Evolutionary conservation across 305 asterid species (phyloP).

Genomic region (Solanum hybrid): DNA sequence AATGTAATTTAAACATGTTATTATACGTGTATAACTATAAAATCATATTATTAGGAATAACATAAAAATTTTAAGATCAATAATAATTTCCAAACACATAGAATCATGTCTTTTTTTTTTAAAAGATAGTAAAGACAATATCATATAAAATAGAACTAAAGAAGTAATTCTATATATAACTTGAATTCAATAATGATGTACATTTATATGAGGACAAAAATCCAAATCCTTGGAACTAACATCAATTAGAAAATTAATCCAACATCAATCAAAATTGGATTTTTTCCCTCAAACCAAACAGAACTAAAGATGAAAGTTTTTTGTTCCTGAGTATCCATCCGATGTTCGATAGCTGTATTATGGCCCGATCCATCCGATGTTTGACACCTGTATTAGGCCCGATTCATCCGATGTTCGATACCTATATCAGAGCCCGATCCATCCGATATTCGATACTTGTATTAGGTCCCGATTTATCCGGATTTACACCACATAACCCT

Average conservation of each 20-base stretch:
- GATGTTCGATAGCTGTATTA: not conserved
- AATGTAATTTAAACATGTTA: not conserved
- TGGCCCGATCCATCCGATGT: rapidly evolving
- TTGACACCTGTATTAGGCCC: not conserved
- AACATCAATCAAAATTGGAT: not conserved
- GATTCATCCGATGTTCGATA: too few relatives aligned
- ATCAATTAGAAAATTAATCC: not conserved
- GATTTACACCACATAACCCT: not conserved
- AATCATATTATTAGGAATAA: not conserved
- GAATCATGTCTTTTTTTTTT: not conserved
- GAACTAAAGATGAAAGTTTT: not conserved
- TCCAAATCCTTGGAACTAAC: not conserved
- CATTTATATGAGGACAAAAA: not conserved
- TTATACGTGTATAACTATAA: not conserved
- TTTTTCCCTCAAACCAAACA: not conserved
- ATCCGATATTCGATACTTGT: not conserved
- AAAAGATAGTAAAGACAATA: not conserved
- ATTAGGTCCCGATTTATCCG: rapidly evolving
- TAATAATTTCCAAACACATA: not conserved
- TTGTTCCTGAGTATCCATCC: not conserved
- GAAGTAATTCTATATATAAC: not conserved
- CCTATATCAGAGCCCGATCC: too few relatives aligned
- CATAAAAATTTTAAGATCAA: rapidly evolving
- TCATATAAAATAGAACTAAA: not conserved
- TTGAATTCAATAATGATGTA: not conserved